Percentiles rank a stretch among this genome's conserved stretches.
phyloP scores from a whole-genome alignment of 805 yeast species.

The Kurtzmaniella cleridarum region DNA sequence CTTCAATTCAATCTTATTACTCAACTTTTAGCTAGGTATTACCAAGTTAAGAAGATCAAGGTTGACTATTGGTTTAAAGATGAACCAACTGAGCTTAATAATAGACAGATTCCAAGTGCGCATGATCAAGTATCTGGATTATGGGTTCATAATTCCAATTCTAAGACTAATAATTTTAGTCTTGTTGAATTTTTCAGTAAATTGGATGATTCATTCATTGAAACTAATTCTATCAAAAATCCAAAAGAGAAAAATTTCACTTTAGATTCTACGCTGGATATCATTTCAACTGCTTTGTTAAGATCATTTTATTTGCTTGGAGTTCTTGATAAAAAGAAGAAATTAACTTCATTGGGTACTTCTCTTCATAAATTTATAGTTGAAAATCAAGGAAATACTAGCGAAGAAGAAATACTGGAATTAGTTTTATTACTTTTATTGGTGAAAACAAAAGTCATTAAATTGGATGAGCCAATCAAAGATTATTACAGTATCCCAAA shows the following conservation, averaged over 20 bases:
- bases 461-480: slow-evolving; percentile 33
- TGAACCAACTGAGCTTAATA: slow-evolving; percentile 38
- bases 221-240: slow-evolving; percentile 10
- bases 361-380: slow-evolving; percentile 33
- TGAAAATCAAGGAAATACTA: slow-evolving; percentile 4
- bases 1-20: slow-evolving; percentile 64
- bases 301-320: slow-evolving; percentile 51
- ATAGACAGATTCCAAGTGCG: slow-evolving; percentile 50
- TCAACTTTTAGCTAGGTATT: slow-evolving; percentile 73
- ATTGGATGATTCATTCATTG: slow-evolving; percentile 19
- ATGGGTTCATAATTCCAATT: slow-evolving; percentile 9
- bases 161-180: slow-evolving; percentile 15
- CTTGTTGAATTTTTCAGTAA: slow-evolving; percentile 19
- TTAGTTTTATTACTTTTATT: slow-evolving; percentile 46
- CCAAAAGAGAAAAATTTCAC: slow-evolving; percentile 18
- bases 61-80: slow-evolving; percentile 53
- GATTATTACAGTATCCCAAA: slow-evolving; percentile 28
- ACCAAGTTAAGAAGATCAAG: slow-evolving; percentile 64
- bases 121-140: slow-evolving; percentile 31
- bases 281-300: slow-evolving; percentile 50
- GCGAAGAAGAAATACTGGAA: slow-evolving; percentile 27
- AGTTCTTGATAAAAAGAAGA: slow-evolving; percentile 39
- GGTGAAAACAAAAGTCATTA: slow-evolving; percentile 30
- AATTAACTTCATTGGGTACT: slow-evolving; percentile 48
- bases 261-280: slow-evolving; percentile 43